Conservation (phyloP, 2,329 filamentous ascomycete genomes). For the Sphaerulina vaccinii region DNA sequence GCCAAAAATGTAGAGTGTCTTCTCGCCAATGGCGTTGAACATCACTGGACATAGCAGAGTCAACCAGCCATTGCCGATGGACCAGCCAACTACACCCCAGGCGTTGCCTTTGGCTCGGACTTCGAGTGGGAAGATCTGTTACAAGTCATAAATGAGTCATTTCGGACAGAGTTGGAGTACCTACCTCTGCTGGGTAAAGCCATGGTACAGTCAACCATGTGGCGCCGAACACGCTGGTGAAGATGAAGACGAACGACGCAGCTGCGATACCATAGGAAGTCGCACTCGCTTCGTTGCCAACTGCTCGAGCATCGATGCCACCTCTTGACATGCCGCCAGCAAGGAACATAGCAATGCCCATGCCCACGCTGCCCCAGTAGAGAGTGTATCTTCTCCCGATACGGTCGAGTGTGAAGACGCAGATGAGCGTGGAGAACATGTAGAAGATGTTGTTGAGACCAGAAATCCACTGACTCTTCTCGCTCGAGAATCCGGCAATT, state of each 20-base stretch:
- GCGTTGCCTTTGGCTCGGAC: constrained; percentile 73
- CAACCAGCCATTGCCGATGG: constrained; percentile 67
- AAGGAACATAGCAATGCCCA: constrained; percentile 37
- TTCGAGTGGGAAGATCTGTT: constrained; percentile 72
- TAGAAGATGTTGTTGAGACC: constrained; percentile 43
- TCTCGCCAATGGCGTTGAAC: constrained; percentile 64
- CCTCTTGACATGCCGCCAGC: constrained; percentile 36
- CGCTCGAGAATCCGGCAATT: constrained; percentile 35
- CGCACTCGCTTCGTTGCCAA: constrained; percentile 26
- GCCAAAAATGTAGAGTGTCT: constrained; percentile 72
- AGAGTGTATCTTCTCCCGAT: constrained; percentile 38
- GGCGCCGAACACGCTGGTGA: constrained; percentile 63
- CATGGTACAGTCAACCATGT: constrained; percentile 59
- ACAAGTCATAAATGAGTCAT: constrained; percentile 38
- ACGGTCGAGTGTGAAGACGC: constrained; percentile 39
- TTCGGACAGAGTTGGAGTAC: background rate
- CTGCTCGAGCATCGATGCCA: constrained; percentile 29
- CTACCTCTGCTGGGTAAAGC: constrained; percentile 40
- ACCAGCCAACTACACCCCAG: constrained; percentile 74
- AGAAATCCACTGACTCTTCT: constrained; percentile 44
- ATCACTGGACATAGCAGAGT: constrained; percentile 50
- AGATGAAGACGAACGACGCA: constrained; percentile 69
- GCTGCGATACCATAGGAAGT: constrained; percentile 50
- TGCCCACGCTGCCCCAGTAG: constrained; percentile 38
- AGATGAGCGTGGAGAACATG: constrained; percentile 37